Evolutionary conservation across 768 basidiomycete species (phyloP).

Genomic region (Podaxis rugospora): DNA sequence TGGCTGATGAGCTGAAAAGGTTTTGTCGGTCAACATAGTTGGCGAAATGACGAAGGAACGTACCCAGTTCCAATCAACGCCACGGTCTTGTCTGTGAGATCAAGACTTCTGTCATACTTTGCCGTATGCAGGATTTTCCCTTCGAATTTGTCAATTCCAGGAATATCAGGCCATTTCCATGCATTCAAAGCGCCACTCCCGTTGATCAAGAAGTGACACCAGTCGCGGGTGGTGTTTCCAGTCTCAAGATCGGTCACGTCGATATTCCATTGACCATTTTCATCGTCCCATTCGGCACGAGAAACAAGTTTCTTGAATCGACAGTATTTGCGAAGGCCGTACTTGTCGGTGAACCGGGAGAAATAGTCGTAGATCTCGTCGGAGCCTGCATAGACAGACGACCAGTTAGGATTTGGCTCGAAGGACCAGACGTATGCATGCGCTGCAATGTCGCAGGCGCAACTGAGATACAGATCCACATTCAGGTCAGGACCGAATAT

Average conservation of each 20-base stretch:
- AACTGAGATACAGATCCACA: background rate
- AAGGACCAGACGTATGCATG: conserved; percentile 24
- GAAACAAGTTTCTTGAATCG: conserved; percentile 16
- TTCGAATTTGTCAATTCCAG: conserved; percentile 23
- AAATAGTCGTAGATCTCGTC: conserved; percentile 21
- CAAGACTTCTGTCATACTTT: conserved; percentile 16
- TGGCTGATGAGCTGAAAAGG: conserved; percentile 21
- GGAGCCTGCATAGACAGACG: conserved; percentile 18
- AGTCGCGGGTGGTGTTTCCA: conserved; percentile 10
- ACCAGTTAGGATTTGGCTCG: conserved; percentile 23
- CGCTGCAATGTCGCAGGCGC: conserved; percentile 21
- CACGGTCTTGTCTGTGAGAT: conserved; percentile 27
- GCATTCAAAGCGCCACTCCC: conserved; percentile 24
- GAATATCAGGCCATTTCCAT: conserved; percentile 30
- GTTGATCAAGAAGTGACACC: conserved; percentile 24
- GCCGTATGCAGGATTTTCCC: conserved; percentile 27
- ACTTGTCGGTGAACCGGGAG: conserved; percentile 17
- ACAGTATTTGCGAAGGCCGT: conserved; percentile 18
- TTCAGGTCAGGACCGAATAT: background rate
- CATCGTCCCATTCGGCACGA: conserved; percentile 20
- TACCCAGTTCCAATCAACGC: conserved; percentile 30
- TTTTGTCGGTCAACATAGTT: background rate
- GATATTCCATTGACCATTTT: conserved; percentile 19
- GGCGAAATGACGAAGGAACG: background rate
- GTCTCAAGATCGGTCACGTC: conserved; percentile 14